Base-by-base conservation (phyloP, 225 moss, liverwort and hornwort genomes). In the Neckera pumila region DNA sequence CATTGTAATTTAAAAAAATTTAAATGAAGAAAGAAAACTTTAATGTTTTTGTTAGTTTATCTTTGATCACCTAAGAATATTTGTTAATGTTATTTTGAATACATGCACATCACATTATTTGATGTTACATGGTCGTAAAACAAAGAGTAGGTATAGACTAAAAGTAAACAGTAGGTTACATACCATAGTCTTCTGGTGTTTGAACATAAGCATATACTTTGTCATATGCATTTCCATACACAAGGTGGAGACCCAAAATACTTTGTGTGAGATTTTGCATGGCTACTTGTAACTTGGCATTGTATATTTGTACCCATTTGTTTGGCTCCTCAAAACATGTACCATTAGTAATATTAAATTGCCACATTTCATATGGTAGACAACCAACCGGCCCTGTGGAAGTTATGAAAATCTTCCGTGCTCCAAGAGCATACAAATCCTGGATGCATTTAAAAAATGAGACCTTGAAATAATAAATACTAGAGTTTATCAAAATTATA, bases 211-310 rank as follows among this genome's bases (percentile, higher is more conserved):
- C 85, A 83, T 91, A 95, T 12, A 93, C 86, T 53, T 86, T 93
- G 38, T 95, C 94, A 70, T 92, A 95, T 53, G 94, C 93, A 80
- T 95, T 95, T 66, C 90, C 94, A 71, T 90, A 93, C 2, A 93
- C 69, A 17, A 95, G 69, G 66, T 95, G 64, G 5, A 93, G 87
- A 28, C 54, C 87, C 14, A 66, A 80, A 79, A 83, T 75, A 26
- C 65, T 27, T 17, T 77, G 17, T 1, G 87, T 86, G 30, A 90
- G 82, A 76, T 87, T 84, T 31, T 51, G 60, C 84, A 92, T 84
- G 12, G 90, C 84, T 76, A 33, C 26, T 90, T 91, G 89, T 47
- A 94, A 65, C 65, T 87, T 94, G 11, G 84, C 13, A 27, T 94
- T 94, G 6, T 92, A 92, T 43, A 59, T 82, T 76, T 91, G 78